Conservation (phyloP, 345 rosid genomes). For the Odontarrhena argentea region DNA sequence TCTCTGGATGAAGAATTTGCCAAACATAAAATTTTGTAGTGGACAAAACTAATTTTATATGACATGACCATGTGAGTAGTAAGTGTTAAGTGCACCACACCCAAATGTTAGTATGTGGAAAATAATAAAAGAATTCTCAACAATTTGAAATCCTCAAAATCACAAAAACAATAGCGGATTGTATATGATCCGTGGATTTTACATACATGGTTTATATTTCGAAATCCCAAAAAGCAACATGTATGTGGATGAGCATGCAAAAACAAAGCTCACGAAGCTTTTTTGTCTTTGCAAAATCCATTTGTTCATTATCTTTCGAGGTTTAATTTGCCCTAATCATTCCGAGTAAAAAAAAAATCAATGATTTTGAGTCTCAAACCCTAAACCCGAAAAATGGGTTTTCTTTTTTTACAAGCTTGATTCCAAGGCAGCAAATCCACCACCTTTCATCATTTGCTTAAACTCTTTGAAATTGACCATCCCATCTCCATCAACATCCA, state of each 20-base stretch:
- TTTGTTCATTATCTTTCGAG: slow-evolving; percentile 7
- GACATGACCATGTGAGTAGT: background rate
- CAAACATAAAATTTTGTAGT: too few species aligned
- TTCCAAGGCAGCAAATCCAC: slow-evolving; percentile 80
- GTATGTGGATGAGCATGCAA: slow-evolving; percentile 25
- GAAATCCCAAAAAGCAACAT: slow-evolving; percentile 19
- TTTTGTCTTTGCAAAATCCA: slow-evolving; percentile 19
- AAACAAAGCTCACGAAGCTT: slow-evolving; percentile 31
- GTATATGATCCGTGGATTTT: slow-evolving; percentile 2
- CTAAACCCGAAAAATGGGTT: slow-evolving; percentile 23
- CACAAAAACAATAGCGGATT: slow-evolving; percentile 11
- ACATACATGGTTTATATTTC: slow-evolving; percentile 26
- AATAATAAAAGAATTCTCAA: slow-evolving; percentile 15
- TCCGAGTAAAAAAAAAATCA: slow-evolving; percentile 26
- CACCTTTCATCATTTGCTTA: slow-evolving; percentile 96
- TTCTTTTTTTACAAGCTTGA: slow-evolving; percentile 38
- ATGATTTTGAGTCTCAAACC: slow-evolving; percentile 34
- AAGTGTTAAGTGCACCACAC: slow-evolving; percentile 10
- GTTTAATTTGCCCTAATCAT: slow-evolving; percentile 36
- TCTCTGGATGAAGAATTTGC: too few species aligned
- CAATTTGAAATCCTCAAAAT: slow-evolving; percentile 13
- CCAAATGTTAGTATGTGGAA: slow-evolving; percentile 11
- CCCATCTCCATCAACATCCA: slow-evolving; percentile 95
- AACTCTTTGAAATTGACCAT: slow-evolving; percentile 85
- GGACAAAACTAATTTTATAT: background rate